Evolutionary conservation across 108 stramenopile genomes (phyloP).

Genomic region (Halocafeteria seosinensis): DNA sequence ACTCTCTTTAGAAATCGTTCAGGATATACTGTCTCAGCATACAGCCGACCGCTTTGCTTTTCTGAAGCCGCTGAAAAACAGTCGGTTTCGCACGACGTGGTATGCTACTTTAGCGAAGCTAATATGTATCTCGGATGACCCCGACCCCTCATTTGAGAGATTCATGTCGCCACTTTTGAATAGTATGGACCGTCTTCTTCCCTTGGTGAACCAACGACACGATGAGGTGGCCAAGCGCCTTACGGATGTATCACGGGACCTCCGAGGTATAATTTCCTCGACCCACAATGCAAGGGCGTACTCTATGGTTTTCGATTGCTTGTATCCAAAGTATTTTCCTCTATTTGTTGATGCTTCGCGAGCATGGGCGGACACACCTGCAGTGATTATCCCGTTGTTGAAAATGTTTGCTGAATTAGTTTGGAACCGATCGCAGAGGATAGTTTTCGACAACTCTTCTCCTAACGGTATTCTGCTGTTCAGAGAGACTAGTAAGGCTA

Average conservation of each 20-base stretch:
- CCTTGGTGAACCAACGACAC: slow-evolving; percentile 35
- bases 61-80: slow-evolving; percentile 54
- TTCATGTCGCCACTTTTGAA: slow-evolving; percentile 75
- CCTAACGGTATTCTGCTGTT: slow-evolving; percentile 95
- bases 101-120: slow-evolving; percentile 73
- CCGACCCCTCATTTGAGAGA: slow-evolving; percentile 63
- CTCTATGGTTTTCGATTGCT: slow-evolving; percentile 65
- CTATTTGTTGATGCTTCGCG: slow-evolving; percentile 66
- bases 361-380: slow-evolving; percentile 75
- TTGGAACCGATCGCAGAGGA: slow-evolving; percentile 86
- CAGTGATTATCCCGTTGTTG: slow-evolving; percentile 72
- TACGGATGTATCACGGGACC: slow-evolving; percentile 69
- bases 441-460: slow-evolving; percentile 83
- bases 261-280: slow-evolving; percentile 69
- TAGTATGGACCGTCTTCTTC: slow-evolving; percentile 47
- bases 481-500: slow-evolving; percentile 69
- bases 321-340: slow-evolving; percentile 69
- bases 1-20: slow-evolving; percentile 73
- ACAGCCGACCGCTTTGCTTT: slow-evolving; percentile 84
- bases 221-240: too few species aligned
- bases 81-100: slow-evolving; percentile 72
- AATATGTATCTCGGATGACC: slow-evolving; percentile 58
- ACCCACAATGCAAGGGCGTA: slow-evolving; percentile 80
- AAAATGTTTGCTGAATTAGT: slow-evolving; percentile 88
- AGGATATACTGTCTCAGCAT: slow-evolving; percentile 73